Conservation (phyloP, 73 alveolate genomes). For the Tetrahymena thermophila region DNA sequence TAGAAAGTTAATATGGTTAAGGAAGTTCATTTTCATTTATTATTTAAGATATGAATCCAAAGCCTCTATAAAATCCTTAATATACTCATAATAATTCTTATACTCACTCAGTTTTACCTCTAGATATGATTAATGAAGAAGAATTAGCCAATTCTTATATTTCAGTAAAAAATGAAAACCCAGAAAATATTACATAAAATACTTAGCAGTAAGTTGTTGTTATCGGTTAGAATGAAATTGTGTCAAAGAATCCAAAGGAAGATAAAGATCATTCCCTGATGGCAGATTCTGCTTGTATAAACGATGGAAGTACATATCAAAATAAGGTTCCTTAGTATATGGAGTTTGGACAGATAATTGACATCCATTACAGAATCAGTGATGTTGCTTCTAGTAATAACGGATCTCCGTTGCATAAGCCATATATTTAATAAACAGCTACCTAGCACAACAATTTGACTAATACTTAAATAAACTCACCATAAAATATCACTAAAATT, state of each 20-base stretch:
- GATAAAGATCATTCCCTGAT: neutral
- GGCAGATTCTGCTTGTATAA: neutral
- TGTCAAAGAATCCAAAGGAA: neutral
- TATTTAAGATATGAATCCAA: neutral
- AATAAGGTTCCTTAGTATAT: neutral
- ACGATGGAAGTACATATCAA: neutral
- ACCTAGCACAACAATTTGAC: neutral
- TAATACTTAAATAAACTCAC: neutral
- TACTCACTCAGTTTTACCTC: neutral
- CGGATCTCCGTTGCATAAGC: neutral
- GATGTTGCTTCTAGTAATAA: neutral
- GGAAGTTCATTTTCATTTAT: neutral
- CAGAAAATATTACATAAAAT: neutral
- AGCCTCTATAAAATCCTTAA: neutral
- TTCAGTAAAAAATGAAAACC: neutral
- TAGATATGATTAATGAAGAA: neutral
- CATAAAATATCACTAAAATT: neutral
- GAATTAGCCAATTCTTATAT: neutral
- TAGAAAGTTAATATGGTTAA: neutral
- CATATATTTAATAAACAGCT: neutral
- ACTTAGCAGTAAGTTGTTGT: neutral
- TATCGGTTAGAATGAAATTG: neutral
- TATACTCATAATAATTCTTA: neutral
- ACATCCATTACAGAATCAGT: neutral
- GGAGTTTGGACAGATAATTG: neutral